Evolutionary conservation across 495 filamentous ascomycete species (phyloP).

Genomic region (Trichocladium antarcticum): DNA sequence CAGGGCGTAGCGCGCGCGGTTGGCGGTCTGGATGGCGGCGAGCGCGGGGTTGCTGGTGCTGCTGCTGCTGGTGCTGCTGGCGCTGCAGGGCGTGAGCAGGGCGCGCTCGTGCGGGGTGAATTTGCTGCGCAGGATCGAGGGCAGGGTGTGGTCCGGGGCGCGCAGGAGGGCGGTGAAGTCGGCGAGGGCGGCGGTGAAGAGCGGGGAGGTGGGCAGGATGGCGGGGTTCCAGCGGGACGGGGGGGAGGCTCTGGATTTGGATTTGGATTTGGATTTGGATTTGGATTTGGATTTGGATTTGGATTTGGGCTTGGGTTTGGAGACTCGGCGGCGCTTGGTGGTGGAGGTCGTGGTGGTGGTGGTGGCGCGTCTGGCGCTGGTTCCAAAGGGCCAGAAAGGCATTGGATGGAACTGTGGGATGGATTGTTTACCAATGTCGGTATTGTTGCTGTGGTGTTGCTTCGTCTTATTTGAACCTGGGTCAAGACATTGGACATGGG

Average conservation of each 20-base stretch:
- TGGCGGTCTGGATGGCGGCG: conserved; percentile 13
- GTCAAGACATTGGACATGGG: not conserved
- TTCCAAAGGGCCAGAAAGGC: not conserved
- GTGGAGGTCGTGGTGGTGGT: not conserved
- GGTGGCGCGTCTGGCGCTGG: not conserved
- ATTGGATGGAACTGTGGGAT: too few relatives aligned
- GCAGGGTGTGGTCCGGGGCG: conserved; percentile 4
- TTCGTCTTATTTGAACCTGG: not conserved
- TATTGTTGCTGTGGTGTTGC: too few relatives aligned
- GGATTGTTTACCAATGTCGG: too few relatives aligned
- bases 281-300: not conserved
- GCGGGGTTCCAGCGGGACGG: conserved; percentile 8
- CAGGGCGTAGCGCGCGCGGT: conserved; percentile 9
- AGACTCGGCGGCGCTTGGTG: not conserved
- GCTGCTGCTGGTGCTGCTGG: not conserved
- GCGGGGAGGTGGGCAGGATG: conserved; percentile 8
- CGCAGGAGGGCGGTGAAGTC: conserved; percentile 2
- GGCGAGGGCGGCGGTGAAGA: conserved; percentile 4
- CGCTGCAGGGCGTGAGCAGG: conserved; percentile 12
- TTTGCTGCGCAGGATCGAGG: conserved; percentile 6
- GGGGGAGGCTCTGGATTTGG: not conserved
- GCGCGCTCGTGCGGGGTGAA: conserved; percentile 13
- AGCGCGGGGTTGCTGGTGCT: conserved; percentile 5
- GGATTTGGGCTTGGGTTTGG: not conserved
- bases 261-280: not conserved